These are phyloP conservation scores for Arthrobotrys pseudoclavata DNA, from an alignment of 2,329 filamentous ascomycete genomes.

Conservation along the genomic window DNA sequence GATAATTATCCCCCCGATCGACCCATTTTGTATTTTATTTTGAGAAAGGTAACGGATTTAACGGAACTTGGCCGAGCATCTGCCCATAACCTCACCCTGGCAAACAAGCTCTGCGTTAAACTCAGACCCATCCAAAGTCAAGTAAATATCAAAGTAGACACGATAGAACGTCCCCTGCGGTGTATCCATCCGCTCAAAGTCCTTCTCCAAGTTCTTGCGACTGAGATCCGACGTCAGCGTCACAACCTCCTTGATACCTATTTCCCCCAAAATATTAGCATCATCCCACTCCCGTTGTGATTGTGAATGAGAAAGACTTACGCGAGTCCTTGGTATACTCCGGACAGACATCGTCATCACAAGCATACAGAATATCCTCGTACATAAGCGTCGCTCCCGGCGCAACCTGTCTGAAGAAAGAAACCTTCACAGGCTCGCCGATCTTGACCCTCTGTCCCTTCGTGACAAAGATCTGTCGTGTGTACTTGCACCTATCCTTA, in stretches of 20 bases:
- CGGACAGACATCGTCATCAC: constrained; percentile 96
- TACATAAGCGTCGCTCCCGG: constrained; percentile 99
- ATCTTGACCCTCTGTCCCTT: constrained; percentile 99
- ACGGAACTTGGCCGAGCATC: constrained; percentile 86
- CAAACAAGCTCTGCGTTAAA: constrained; percentile 99
- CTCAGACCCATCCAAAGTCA: constrained; percentile 95
- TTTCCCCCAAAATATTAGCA: constrained; percentile 19
- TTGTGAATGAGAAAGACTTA: constrained; percentile 72
- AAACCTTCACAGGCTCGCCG: constrained; percentile 98
- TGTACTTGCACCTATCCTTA: constrained; percentile 99
- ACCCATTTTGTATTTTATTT: constrained; percentile 1
- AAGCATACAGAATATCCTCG: constrained; percentile 97
- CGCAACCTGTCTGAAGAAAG: constrained; percentile 97
- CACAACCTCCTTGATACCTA: constrained; percentile 98
- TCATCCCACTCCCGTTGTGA: constrained; percentile 11
- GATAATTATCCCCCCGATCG: not conserved
- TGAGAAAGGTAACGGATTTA: constrained; percentile 7
- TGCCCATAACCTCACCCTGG: constrained; percentile 98
- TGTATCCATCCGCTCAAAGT: constrained; percentile 99
- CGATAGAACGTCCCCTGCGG: constrained; percentile 96
- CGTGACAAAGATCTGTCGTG: constrained; percentile 96
- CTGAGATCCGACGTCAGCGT: constrained; percentile 97
- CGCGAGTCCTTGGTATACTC: constrained; percentile 99
- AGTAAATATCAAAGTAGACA: constrained; percentile 82
- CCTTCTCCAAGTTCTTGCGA: constrained; percentile 98